Percentiles rank a stretch among this genome's conserved stretches.
Conservation (phyloP, 495 filamentous ascomycete genomes). For the Penicillium canescens region DNA sequence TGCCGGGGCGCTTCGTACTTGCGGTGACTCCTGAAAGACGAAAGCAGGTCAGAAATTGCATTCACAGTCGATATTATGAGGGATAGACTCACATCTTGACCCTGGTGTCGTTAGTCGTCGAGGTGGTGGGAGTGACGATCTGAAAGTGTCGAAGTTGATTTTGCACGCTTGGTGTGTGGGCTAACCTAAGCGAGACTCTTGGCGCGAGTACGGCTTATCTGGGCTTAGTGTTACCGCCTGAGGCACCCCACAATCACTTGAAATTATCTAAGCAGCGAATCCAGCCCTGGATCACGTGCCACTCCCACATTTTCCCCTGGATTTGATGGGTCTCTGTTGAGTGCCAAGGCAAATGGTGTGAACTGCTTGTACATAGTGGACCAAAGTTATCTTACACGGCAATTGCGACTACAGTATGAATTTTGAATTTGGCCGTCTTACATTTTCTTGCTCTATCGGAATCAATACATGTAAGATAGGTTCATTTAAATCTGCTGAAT, state of each 20-base stretch:
- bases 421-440: no score
- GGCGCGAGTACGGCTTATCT: constrained; percentile 15
- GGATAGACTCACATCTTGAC: constrained; percentile 51
- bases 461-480: background rate
- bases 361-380: background rate
- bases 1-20: constrained; percentile 96
- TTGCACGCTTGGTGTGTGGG: constrained; percentile 51
- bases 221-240: constrained; percentile 29
- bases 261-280: constrained; percentile 1
- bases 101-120: constrained; percentile 57
- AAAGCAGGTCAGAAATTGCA: constrained; percentile 36
- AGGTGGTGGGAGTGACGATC: constrained; percentile 46
- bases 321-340: constrained; percentile 6
- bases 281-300: constrained; percentile 11
- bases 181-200: constrained; percentile 42
- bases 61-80: constrained; percentile 9
- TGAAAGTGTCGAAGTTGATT: constrained; percentile 44
- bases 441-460: background rate
- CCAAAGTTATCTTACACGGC: background rate
- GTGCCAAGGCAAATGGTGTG: constrained; percentile 8
- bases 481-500: constrained; percentile 8
- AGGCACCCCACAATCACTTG: constrained; percentile 18
- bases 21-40: constrained; percentile 59
- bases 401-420: no score
- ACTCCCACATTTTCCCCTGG: background rate